These are phyloP conservation scores for Entrophospora sp. DNA, from an alignment of 192 early-diverging fungal genomes.

Conservation along the genomic window DNA sequence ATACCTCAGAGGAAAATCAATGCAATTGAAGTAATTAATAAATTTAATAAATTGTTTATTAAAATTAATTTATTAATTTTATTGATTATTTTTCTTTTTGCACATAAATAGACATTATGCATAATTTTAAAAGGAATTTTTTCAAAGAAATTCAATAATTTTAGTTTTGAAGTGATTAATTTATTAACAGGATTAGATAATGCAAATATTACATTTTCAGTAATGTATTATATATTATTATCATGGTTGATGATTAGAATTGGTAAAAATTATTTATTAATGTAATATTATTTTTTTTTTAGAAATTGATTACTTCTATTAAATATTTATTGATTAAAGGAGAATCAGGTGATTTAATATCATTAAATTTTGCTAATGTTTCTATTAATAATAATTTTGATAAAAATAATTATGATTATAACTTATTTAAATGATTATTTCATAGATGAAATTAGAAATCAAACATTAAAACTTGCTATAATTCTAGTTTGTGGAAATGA, in stretches of 20 bases:
- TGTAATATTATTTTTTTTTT: background rate
- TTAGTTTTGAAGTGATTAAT: constrained; percentile 46
- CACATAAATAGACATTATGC: constrained; percentile 25
- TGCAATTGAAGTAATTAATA: constrained; percentile 22
- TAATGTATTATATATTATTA: background rate
- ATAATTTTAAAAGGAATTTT: constrained; percentile 40
- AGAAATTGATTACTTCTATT: constrained; percentile 8
- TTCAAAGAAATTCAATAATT: constrained; percentile 43
- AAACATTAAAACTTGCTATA: constrained; percentile 31
- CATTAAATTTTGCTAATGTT: background rate
- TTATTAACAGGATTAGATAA: constrained; percentile 36
- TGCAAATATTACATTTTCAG: constrained; percentile 15
- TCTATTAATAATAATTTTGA: background rate
- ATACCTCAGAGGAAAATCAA: constrained; percentile 21
- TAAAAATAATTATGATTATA: background rate
- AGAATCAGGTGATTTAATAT: constrained; percentile 21
- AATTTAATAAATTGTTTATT: background rate
- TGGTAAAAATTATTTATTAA: background rate
- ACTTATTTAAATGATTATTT: background rate
- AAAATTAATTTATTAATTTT: background rate
- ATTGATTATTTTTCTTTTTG: background rate
- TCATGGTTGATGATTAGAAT: too few relatives aligned
- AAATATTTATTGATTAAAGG: constrained; percentile 26
- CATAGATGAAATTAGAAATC: constrained; percentile 25
- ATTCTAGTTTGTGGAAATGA: constrained; percentile 41